phyloP scores from a whole-genome alignment of 768 basidiomycete genomes.

The Tricholoma saponaceum region DNA sequence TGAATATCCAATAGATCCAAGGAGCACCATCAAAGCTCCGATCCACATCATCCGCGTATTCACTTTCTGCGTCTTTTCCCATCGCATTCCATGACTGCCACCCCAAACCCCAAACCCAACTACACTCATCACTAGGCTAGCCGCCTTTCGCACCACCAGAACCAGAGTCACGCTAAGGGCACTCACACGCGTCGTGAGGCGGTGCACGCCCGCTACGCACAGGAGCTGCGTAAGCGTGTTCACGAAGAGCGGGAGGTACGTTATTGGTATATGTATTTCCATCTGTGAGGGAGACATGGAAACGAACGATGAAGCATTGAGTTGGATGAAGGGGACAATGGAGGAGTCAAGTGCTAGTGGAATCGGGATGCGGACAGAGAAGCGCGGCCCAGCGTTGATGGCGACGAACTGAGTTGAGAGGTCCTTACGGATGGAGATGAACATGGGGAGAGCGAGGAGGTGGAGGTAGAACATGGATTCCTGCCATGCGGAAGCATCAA shows the following conservation, averaged over 20 bases:
- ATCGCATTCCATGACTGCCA: neutral
- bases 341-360: constrained; percentile 18
- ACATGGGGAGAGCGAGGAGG: constrained; percentile 75
- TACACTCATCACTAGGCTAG: constrained; percentile 72
- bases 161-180: constrained; percentile 77
- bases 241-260: constrained; percentile 58
- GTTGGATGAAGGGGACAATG: constrained; percentile 16
- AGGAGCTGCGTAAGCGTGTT: constrained; percentile 84
- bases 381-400: constrained; percentile 37
- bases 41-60: constrained; percentile 55
- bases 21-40: constrained; percentile 64
- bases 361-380: constrained; percentile 22
- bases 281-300: constrained; percentile 23
- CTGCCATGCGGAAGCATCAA: constrained; percentile 52
- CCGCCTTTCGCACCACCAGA: constrained; percentile 77
- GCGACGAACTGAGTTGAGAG: constrained; percentile 42
- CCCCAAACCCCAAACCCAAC: constrained; percentile 28
- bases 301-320: constrained; percentile 22
- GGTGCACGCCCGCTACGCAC: constrained; percentile 84
- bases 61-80: constrained; percentile 23
- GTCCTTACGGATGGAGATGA: constrained; percentile 54
- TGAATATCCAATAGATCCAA: constrained; percentile 71
- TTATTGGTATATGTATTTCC: constrained; percentile 43
- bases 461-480: constrained; percentile 93
- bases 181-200: constrained; percentile 73